Evolutionary conservation across 139 green algal species (phyloP), one percentile per base, ranked within the genome.

Genomic region (Volvox reticuliferus): DNA sequence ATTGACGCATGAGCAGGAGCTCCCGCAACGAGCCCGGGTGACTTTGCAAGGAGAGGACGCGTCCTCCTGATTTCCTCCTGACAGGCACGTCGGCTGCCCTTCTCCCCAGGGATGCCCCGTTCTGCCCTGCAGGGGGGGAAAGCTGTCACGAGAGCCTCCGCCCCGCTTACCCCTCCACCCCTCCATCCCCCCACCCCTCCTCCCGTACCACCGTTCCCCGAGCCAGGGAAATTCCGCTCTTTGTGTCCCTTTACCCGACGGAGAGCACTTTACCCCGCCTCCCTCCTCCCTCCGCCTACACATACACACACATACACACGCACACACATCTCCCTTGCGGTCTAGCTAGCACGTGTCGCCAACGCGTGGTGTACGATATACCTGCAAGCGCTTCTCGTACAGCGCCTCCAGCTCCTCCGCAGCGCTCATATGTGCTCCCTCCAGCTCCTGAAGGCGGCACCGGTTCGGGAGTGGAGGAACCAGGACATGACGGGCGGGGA

Each of bases 321-420:
- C n/a, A 55, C 44, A 55, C 44, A 55, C 44, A 55, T 65, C 63
- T 61, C 22, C 61, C 18, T 28, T 75, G 22, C 24, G 6, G 22
- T 12, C 67, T 75, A 75, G 22, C 67, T 75, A 75, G 22, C 67
- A 26, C 24, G 67, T 28, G 22, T 12, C 78, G 14, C 82, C 19
- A 32, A 62, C 88, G 93, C 92, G 50, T 55, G 9, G 44, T 55
- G 44, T 55, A 55, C 65, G 9, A 28, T 73, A 12, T 73, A 95
- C 79, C 89, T 89, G 82, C 79, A 95, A 84, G 24, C 94, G 62
- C 79, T 87, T 89, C 69, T 95, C 93, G 61, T 92, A 96, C 65
- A 95, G 79, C 36, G 35, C 33, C 92, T 96, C 93, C 63, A 96
- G 88, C 87, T 95, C 92, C 88, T 96, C 95, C 28, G 93, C 92